phyloP scores from a whole-genome alignment of 106 monocot genomes.

The Platanthera zijinensis region DNA sequence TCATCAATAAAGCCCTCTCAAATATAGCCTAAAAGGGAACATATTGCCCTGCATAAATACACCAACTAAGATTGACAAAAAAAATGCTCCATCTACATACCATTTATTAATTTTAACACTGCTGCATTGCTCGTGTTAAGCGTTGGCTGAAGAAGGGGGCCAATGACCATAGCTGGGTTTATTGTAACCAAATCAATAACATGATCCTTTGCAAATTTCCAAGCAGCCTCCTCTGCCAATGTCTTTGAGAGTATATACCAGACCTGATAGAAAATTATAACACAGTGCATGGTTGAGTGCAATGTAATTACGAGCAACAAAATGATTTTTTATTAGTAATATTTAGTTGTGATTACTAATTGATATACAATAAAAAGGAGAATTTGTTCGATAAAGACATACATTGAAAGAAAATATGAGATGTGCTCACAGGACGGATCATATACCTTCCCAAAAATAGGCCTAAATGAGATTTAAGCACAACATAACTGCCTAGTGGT shows the following conservation, averaged over 20 bases:
- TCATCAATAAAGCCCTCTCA: too few relatives aligned
- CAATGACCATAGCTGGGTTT: conserved; percentile 88
- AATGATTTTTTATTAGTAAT: not conserved
- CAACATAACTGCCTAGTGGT: too few relatives aligned
- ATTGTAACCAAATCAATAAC: conserved; percentile 66
- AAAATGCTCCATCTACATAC: conserved; percentile 21
- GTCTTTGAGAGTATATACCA: conserved; percentile 93
- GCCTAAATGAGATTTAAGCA: too few relatives aligned
- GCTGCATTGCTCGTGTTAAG: conserved; percentile 67
- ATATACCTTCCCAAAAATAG: too few relatives aligned
- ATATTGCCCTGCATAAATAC: too few relatives aligned
- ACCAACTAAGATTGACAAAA: not conserved
- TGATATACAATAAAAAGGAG: not conserved
- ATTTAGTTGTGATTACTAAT: not conserved
- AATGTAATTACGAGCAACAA: not conserved
- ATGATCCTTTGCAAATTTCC: conserved; percentile 77
- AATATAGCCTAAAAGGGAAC: too few relatives aligned
- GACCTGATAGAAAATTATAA: conserved; percentile 25
- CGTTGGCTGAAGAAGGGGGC: conserved; percentile 86
- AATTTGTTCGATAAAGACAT: not conserved
- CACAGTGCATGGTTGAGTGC: not conserved
- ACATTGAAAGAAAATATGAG: too few relatives aligned
- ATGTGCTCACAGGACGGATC: not conserved
- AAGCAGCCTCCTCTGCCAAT: conserved; percentile 84
- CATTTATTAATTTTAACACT: conserved; percentile 72